Conservation (phyloP, 805 yeast genomes). For the Candida bentonensis region DNA sequence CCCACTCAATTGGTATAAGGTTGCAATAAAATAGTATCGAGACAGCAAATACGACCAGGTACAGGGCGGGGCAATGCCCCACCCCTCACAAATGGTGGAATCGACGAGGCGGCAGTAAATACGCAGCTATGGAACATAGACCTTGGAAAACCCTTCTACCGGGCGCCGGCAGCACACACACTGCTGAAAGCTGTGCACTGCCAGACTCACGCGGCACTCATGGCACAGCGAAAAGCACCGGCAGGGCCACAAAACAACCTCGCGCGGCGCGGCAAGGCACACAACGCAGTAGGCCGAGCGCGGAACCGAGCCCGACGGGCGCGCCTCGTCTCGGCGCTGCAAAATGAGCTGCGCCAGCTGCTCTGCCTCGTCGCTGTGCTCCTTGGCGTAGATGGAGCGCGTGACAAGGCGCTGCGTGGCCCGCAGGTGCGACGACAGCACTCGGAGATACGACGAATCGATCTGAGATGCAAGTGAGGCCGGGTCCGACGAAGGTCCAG, state of each 20-base stretch:
- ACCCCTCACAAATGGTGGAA: background rate
- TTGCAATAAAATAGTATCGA: too few relatives aligned
- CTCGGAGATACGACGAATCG: background rate
- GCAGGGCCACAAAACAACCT: conserved; percentile 78
- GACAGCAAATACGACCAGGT: conserved; percentile 40
- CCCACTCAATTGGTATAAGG: too few relatives aligned
- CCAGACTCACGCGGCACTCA: conserved; percentile 54
- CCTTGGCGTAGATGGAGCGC: background rate
- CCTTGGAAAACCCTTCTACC: conserved; percentile 48
- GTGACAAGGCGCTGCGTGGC: background rate
- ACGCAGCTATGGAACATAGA: conserved; percentile 35
- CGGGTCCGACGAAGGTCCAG: too few relatives aligned
- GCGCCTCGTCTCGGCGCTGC: background rate
- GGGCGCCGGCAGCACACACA: conserved; percentile 68
- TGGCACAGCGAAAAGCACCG: conserved; percentile 74
- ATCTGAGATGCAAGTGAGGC: too few relatives aligned
- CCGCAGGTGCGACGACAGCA: background rate
- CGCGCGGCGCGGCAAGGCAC: conserved; percentile 57
- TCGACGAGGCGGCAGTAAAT: too few relatives aligned
- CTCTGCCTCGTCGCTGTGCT: background rate
- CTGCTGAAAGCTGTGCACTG: conserved; percentile 51
- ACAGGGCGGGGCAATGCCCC: conserved; percentile 11
- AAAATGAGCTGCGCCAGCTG: background rate
- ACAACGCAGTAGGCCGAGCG: too few relatives aligned
- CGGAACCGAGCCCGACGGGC: too few relatives aligned